Conservation (phyloP, 129 eudicot species). For the Gnaphalium uliginosum region DNA sequence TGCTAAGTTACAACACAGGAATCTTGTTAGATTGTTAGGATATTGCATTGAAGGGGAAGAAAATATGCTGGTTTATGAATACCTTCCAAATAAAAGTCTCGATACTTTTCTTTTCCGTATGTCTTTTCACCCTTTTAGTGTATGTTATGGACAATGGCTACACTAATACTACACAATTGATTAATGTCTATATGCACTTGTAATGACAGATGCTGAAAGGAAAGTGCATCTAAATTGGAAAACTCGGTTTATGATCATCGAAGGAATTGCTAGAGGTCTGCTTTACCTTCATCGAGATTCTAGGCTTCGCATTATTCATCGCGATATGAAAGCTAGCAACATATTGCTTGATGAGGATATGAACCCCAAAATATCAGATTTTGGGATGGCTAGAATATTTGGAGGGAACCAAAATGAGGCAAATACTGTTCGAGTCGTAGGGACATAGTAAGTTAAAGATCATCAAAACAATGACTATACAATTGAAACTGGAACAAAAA, state of each 20-base stretch:
- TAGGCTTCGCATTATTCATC: conserved; percentile 66
- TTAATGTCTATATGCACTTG: not conserved
- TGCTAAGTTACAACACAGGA: conserved; percentile 75
- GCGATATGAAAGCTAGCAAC: conserved; percentile 80
- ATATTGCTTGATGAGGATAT: conserved; percentile 68
- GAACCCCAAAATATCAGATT: conserved; percentile 94
- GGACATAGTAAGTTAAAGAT: conserved; percentile 56
- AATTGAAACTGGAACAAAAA: too few species aligned
- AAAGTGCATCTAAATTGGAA: conserved; percentile 59
- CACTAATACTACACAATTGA: not conserved
- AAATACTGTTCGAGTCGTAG: conserved; percentile 59
- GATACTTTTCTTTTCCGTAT: conserved; percentile 76
- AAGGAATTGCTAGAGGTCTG: conserved; percentile 91
- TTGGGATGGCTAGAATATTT: conserved; percentile 72
- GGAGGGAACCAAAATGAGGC: conserved; percentile 65
- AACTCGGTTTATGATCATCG: conserved; percentile 63
- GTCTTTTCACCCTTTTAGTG: conserved; percentile 3
- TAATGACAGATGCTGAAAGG: conserved; percentile 40
- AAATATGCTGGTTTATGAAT: conserved; percentile 66
- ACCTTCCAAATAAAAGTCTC: conserved; percentile 74
- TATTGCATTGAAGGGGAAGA: conserved; percentile 76
- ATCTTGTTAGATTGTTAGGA: conserved; percentile 83
- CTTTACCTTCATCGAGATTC: conserved; percentile 88
- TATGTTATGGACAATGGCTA: not conserved
- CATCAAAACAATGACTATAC: too few species aligned